Conservation (phyloP, 306 rosid genomes). For the Begonia fuchsioides region DNA sequence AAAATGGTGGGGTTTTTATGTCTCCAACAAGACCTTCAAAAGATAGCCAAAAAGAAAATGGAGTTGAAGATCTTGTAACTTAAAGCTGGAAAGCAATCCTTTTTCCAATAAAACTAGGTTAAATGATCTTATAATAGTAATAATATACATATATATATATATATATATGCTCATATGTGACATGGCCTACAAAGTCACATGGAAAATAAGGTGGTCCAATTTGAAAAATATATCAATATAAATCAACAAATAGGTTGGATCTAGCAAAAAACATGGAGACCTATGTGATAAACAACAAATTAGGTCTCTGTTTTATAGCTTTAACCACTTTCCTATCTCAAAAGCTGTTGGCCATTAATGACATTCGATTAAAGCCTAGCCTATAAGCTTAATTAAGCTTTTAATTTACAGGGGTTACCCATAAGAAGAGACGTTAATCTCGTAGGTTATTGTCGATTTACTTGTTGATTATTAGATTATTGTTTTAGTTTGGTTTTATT, state of each 20-base stretch:
- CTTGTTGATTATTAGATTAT: too few relatives aligned
- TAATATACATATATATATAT: not conserved
- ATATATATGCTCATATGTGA: not conserved
- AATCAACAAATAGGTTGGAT: not conserved
- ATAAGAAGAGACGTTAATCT: not conserved
- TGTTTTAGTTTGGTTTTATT: too few relatives aligned
- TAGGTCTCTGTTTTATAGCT: not conserved
- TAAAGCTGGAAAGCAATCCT: constrained; percentile 15
- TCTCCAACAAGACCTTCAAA: constrained; percentile 26
- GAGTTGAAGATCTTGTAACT: constrained; percentile 28
- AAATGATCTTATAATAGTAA: not conserved
- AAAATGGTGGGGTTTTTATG: constrained; percentile 54
- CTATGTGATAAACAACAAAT: not conserved
- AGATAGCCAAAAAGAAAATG: constrained; percentile 21
- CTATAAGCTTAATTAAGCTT: not conserved
- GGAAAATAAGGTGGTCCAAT: not conserved
- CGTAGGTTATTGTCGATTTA: not conserved
- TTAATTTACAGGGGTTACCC: too few relatives aligned
- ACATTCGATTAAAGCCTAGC: not conserved
- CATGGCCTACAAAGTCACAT: not conserved
- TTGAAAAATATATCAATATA: not conserved
- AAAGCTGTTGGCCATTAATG: not conserved
- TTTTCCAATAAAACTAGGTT: not conserved
- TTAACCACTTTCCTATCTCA: not conserved
- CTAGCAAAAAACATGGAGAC: not conserved